These are phyloP conservation scores for Gleditsia sinensis DNA, from an alignment of 306 rosid genomes.

Conservation along the genomic window DNA sequence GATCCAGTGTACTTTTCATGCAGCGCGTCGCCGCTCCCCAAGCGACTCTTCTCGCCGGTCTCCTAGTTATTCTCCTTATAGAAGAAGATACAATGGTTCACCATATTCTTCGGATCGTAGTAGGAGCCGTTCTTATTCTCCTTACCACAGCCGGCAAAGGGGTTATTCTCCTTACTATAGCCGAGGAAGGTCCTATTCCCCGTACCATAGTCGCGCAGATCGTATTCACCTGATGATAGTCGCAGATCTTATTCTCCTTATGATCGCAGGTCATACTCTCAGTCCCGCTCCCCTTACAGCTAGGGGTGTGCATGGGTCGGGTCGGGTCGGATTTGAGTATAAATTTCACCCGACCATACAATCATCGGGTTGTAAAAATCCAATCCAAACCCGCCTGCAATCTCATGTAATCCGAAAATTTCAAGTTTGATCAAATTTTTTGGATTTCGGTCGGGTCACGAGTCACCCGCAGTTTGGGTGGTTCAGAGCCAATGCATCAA, in stretches of 20 bases:
- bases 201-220: conserved; percentile 28
- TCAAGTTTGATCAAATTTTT: no score
- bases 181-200: conserved; percentile 33
- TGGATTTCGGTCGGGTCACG: no score
- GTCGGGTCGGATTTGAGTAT: no score
- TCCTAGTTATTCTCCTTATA: conserved; percentile 71
- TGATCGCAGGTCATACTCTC: conserved; percentile 45
- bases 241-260: conserved; percentile 29
- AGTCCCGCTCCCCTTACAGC: conserved; percentile 59
- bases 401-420: no score
- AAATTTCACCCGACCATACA: no score
- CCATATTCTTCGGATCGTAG: conserved; percentile 46
- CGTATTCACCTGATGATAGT: conserved; percentile 34
- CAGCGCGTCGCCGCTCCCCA: conserved; percentile 45
- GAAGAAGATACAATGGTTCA: conserved; percentile 49
- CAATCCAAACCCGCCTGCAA: no score
- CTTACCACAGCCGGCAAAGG: conserved; percentile 15
- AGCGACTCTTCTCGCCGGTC: conserved; percentile 74
- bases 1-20: not conserved
- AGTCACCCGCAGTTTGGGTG: no score
- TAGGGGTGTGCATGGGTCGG: no score
- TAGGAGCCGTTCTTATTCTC: conserved; percentile 54
- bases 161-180: conserved; percentile 35
- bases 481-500: no score
- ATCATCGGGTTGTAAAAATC: no score